These are phyloP conservation scores for Lichtheimia hyalospora DNA, from an alignment of 371 early-diverging fungal species.

Conservation along the genomic window DNA sequence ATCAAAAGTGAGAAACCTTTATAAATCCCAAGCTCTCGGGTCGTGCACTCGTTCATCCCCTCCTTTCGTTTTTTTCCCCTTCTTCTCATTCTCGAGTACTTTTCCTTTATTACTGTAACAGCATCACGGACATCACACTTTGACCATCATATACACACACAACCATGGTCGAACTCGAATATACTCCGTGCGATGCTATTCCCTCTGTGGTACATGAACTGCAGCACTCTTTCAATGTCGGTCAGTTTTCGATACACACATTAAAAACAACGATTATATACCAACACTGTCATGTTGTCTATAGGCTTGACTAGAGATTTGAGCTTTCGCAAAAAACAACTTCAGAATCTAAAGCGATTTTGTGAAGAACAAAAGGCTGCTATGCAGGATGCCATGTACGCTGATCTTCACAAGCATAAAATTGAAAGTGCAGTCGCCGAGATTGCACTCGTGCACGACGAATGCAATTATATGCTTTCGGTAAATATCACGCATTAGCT, in stretches of 20 bases:
- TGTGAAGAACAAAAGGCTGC: constrained; percentile 65
- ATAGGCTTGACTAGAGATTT: constrained; percentile 55
- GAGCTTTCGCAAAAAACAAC: constrained; percentile 73
- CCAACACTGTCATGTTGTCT: not conserved
- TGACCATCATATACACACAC: too few species aligned
- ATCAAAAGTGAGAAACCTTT: too few species aligned
- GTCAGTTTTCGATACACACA: not conserved
- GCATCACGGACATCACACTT: too few species aligned
- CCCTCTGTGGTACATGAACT: not conserved
- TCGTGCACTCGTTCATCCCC: too few species aligned
- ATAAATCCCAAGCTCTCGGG: too few species aligned
- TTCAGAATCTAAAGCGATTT: constrained; percentile 61
- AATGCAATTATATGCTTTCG: constrained; percentile 60
- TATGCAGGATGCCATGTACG: constrained; percentile 62
- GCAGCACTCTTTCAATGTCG: not conserved
- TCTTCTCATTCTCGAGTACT: too few species aligned
- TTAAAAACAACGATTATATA: not conserved
- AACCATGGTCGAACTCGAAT: not conserved
- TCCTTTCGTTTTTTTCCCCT: too few species aligned
- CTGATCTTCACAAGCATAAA: constrained; percentile 66
- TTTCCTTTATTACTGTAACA: too few species aligned
- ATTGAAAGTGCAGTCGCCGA: constrained; percentile 61
- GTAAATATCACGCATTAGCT: constrained; percentile 7
- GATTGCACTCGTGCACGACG: constrained; percentile 61
- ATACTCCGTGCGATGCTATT: not conserved